Percentiles rank a stretch among this genome's conserved stretches.
Evolutionary conservation across 352 stramenopile genomes (phyloP).

Genomic region (Pythium diclinum): DNA sequence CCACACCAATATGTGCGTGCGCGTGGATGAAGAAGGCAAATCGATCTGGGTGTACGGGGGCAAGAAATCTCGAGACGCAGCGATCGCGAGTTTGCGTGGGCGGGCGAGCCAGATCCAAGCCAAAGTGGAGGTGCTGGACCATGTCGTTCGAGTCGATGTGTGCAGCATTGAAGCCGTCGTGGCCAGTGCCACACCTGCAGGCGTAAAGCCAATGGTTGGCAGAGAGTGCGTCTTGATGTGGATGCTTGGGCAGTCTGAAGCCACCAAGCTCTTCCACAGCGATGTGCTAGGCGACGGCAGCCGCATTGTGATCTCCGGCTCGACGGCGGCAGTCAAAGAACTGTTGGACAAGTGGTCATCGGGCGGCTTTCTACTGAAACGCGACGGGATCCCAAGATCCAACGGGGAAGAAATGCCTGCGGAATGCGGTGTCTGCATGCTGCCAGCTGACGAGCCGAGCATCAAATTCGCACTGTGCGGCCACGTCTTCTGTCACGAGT

Average conservation of each 20-base stretch:
- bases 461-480: constrained; percentile 20
- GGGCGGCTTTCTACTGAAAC: background rate
- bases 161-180: background rate
- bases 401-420: background rate
- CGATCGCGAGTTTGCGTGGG: background rate
- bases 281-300: background rate
- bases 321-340: background rate
- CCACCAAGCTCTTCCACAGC: background rate
- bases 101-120: background rate
- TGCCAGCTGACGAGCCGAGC: constrained; percentile 12
- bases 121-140: constrained; percentile 13
- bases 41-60: constrained; percentile 23
- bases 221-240: background rate
- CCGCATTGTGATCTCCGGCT: background rate
- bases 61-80: background rate
- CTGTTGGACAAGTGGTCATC: background rate
- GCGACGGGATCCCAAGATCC: background rate
- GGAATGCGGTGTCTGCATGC: constrained; percentile 14
- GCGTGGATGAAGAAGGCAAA: background rate
- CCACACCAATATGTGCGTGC: background rate
- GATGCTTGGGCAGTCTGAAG: background rate
- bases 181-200: too few relatives aligned
- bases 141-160: background rate
- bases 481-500: constrained; percentile 21
- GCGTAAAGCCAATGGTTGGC: background rate